Conservation (phyloP, 177 flowering plant genomes). For the Vitis hybrid region DNA sequence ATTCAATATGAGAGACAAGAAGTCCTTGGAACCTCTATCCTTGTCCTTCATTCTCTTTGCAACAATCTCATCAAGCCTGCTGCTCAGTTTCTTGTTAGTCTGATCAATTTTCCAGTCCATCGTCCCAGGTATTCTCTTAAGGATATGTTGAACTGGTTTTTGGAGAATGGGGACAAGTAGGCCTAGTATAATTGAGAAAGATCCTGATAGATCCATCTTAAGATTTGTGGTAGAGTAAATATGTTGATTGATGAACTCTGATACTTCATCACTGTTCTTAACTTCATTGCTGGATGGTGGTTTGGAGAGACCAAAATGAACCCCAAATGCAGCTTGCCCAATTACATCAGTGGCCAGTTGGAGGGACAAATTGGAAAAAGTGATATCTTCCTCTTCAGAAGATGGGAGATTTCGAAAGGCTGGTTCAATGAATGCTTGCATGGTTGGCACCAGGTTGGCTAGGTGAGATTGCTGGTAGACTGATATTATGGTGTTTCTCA, state of each 20-base stretch:
- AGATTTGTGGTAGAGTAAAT: conserved; percentile 88
- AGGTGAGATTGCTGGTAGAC: conserved; percentile 89
- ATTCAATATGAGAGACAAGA: conserved; percentile 67
- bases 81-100: conserved; percentile 52
- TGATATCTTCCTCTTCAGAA: conserved; percentile 40
- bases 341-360: conserved; percentile 83
- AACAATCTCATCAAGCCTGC: conserved; percentile 69
- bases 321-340: conserved; percentile 90
- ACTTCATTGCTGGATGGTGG: conserved; percentile 19
- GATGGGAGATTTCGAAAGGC: conserved; percentile 49
- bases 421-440: conserved; percentile 71
- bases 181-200: conserved; percentile 80
- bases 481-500: conserved; percentile 86
- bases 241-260: conserved; percentile 81
- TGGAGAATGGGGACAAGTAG: conserved; percentile 76
- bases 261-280: conserved; percentile 36
- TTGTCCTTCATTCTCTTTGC: conserved; percentile 44
- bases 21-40: conserved; percentile 54
- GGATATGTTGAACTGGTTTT: conserved; percentile 75
- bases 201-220: conserved; percentile 91
- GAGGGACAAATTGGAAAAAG: conserved; percentile 68
- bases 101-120: conserved; percentile 68
- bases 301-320: conserved; percentile 79
- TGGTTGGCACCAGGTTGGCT: conserved; percentile 68
- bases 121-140: conserved; percentile 74